These are phyloP conservation scores for Condylostoma magnum DNA, from an alignment of 169 alveolate genomes.

Conservation along the genomic window DNA sequence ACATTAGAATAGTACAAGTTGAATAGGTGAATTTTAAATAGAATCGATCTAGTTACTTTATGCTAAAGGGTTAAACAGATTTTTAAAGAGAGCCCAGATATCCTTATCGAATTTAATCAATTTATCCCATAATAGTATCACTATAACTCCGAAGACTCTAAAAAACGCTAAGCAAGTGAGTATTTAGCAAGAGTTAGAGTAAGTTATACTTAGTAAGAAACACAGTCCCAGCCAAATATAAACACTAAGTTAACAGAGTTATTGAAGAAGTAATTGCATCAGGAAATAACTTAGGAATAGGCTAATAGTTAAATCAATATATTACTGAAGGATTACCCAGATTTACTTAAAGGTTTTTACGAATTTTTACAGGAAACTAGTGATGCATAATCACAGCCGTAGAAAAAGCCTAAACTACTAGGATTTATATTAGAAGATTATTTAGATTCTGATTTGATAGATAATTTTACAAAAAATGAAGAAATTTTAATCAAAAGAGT, in stretches of 20 bases:
- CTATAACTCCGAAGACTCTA: neutral
- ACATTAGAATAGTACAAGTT: too few species aligned
- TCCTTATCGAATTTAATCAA: slow-evolving; percentile 15
- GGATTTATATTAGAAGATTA: neutral
- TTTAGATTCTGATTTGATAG: neutral
- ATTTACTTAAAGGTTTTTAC: neutral
- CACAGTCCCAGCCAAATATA: neutral
- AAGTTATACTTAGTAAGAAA: too few species aligned
- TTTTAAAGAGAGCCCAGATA: neutral
- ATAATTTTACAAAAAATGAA: slow-evolving; percentile 1
- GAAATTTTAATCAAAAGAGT: neutral
- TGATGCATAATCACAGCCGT: neutral
- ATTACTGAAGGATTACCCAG: slow-evolving; percentile 10
- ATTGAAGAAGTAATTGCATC: neutral
- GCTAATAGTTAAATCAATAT: slow-evolving; percentile 1
- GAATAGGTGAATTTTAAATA: neutral
- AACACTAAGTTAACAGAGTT: slow-evolving; percentile 1
- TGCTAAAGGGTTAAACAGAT: slow-evolving; percentile 24
- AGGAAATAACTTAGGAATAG: neutral
- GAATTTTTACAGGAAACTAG: slow-evolving; percentile 5
- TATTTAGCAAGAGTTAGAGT: slow-evolving; percentile 22
- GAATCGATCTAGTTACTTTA: too few species aligned
- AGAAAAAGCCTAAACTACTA: neutral
- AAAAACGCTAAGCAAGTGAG: slow-evolving; percentile 24
- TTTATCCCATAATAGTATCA: slow-evolving; percentile 24